These are phyloP conservation scores for Conticribra weissflogii DNA, from an alignment of 108 stramenopile genomes.

Conservation along the genomic window DNA sequence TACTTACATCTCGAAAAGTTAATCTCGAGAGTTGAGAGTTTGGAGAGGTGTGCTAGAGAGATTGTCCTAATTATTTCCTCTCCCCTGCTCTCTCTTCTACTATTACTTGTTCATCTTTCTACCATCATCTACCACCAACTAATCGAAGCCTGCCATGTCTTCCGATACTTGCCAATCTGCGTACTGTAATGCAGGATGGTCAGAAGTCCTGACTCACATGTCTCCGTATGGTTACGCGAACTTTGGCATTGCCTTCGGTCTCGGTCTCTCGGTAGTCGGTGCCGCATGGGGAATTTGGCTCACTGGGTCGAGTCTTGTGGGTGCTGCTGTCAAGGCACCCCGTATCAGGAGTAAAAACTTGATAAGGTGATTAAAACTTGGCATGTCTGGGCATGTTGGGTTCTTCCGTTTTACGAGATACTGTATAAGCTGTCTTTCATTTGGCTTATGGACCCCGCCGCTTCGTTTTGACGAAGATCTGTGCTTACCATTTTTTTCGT, in stretches of 20 bases:
- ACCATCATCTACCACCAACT: too few relatives aligned
- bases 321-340: slow-evolving; percentile 98
- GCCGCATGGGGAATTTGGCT: slow-evolving; percentile 99
- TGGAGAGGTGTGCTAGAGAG: too few relatives aligned
- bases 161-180: slow-evolving; percentile 62
- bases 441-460: neutral
- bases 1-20: too few relatives aligned
- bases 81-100: too few relatives aligned
- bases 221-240: slow-evolving; percentile 97
- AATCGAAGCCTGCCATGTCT: slow-evolving; percentile 41
- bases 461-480: neutral
- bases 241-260: slow-evolving; percentile 96
- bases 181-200: slow-evolving; percentile 92
- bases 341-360: slow-evolving; percentile 98
- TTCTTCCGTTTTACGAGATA: neutral
- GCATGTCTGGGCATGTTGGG: neutral
- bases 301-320: slow-evolving; percentile 95
- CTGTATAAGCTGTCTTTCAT: slow-evolving; percentile 1
- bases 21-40: too few relatives aligned
- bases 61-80: too few relatives aligned
- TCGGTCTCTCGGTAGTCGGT: slow-evolving; percentile 96
- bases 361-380: slow-evolving; percentile 75
- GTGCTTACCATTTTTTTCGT: neutral
- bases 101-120: too few relatives aligned
- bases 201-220: slow-evolving; percentile 97